Evolutionary conservation across 2,329 filamentous ascomycete genomes (phyloP), one percentile per base, ranked within the genome.

Genomic region (Colletotrichum sp.): DNA sequence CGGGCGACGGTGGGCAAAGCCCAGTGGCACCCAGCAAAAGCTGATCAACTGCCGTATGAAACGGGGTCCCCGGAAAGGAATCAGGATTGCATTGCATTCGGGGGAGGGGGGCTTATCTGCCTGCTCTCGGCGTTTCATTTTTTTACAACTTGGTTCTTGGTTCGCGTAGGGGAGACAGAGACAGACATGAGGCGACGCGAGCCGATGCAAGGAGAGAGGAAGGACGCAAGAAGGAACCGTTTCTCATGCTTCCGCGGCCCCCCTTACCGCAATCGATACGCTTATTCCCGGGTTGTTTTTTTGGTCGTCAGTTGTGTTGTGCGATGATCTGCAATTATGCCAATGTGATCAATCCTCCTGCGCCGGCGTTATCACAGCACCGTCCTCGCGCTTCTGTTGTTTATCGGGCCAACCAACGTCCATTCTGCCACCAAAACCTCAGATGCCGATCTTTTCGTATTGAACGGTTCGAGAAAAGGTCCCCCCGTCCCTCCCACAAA

Each of bases 381-480:
- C 55, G 24, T 57, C 7, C 32, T 26, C 32, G 24, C n/a, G 24
- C 61, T 21, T 34, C 30, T 10, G 8, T 4, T 21, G 15, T 21
- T 24, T 26, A n/a, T 28, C 21, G 30, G 12, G 61, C 32, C 34
- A 43, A 38, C 34, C 61, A 38, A 65, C 21, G 32, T 34, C 9
- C 12, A 16, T 16, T 26, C 0, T 43, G 15, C 0, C 8, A 21
- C 0, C 15, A 28, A 16, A 58, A 18, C 26, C 15, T 43, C 21
- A 24, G n/a, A 18, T 30, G 65, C 48, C 65, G 65, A 67, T 57
- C 65, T 57, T 48, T 67, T 67, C 65, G 65, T 67, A 67, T 67
- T 24, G 48, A 36, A 67, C 65, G 28, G 65, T 38, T 36, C 60
- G 21, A 64, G 2, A 5, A 58, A 28, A 58, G 10, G 55, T 5